Base-by-base conservation (phyloP, 2,329 filamentous ascomycete species). In the Orbilia javanica region DNA sequence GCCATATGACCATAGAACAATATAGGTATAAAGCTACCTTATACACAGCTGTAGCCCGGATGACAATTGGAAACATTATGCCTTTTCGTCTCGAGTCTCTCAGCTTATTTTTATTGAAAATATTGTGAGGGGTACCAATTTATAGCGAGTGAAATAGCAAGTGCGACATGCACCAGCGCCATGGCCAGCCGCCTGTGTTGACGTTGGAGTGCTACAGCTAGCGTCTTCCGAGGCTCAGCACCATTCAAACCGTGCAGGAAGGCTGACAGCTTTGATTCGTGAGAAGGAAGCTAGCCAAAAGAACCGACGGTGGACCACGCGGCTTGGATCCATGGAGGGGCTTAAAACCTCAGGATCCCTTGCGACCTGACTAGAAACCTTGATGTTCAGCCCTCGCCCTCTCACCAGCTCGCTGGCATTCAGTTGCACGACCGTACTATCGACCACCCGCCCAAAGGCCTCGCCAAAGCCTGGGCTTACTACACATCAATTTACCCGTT, bases 181-280 rank as follows among this genome's bases (percentile, higher is more conserved):
- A n/a, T n/a, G n/a, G n/a, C n/a, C 34, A n/a, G 34, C 34, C 6
- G 25, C 20, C 27, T 48, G 44, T 46, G 60, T 64, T 50, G 60
- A 34, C 39, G 13, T 48, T 64, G 39, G 60, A 20, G 42, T 4
- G 25, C 25, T n/a, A n/a, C n/a, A n/a, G n/a, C 25, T 25, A 48
- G 63, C 27, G 18, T 6, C 39, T 2, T n/a, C 53, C 3, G 42
- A 60, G 31, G 11, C 34, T 57, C 48, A 25, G 7, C 1, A 29
- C 7, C 2, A 10, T 25, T 67, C 72, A 66, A 76, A 70, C 65
- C 46, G 8, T 69, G 64, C 64, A 76, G 64, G 36, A 69, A 65
- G 72, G 72, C 72, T 76, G 65, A 65, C n/a, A 1, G 20, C 34
- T 48, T 65, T 70, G 50, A 27, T 39, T 55, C 36, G 11, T 13